Base-by-base conservation (phyloP, 371 early-diverging fungal species). In the Apophysomyces variabilis region DNA sequence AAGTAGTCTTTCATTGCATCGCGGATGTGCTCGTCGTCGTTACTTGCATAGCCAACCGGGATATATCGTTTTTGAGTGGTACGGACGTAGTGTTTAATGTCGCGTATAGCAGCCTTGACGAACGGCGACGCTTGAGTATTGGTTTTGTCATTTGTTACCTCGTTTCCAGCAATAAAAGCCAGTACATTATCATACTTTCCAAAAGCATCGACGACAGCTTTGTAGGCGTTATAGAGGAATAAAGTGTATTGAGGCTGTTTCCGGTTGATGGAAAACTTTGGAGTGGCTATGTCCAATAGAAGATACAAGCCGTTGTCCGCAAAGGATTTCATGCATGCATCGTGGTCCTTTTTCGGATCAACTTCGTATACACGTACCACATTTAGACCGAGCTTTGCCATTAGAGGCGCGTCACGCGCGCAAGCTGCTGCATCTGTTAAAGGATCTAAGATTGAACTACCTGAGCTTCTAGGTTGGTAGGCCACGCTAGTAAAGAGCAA, bases 11-110 rank as follows among this genome's bases (percentile, higher is more conserved):
- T 84, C 54, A 92, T 84, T 57, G 84, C 77, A 65, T 85, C 80
- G n/a, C 91, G 85, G 57, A 92, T 89, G 60, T 75, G 77, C 39
- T 86, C 80, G 70, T 92, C 92, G 64, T 92, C 93, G 69, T 91
- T 92, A 65, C 88, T 90, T 45, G 92, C 91, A 64, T 94, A 94
- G 0, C 94, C 93, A 1, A 94, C 89, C 4, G 93, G 93, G 39
- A 93, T 89, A 35, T 70, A 64, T 45, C 86, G 74, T 4, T 67
- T 44, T 14, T 75, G 66, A n/a, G 64, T 78, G 1, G 65, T 62
- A 54, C 74, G 75, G 39, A 92, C 73, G 64, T 89, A 90, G 1
- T 74, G 74, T 69, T 92, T 93, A 38, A 87, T 80, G 64, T 94
- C 94, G 38, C 93, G 84, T 18, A 92, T 64, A 4, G 88, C 73